Conservation (phyloP, 2,329 filamentous ascomycete species). For the Pestalotiopsis sp. region DNA sequence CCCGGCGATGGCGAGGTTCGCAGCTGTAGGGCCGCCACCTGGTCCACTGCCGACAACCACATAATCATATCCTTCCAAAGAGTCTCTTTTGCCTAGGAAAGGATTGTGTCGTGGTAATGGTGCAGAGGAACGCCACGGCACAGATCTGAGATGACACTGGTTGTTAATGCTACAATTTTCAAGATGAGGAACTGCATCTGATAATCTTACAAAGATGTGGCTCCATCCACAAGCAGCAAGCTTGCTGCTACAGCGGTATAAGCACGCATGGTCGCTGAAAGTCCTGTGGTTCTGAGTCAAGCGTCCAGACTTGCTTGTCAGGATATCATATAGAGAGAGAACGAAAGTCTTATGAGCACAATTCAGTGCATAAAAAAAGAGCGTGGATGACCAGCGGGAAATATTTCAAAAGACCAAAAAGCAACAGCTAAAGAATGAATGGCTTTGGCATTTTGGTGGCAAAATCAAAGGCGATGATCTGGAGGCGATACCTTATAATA, state of each 20-base stretch:
- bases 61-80: slow-evolving; percentile 38
- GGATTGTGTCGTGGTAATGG: not conserved
- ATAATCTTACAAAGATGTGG: not conserved
- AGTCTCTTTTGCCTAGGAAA: not conserved
- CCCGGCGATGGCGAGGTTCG: slow-evolving; percentile 53
- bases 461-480: not conserved
- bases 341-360: not conserved
- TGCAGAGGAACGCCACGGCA: not conserved
- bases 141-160: not conserved
- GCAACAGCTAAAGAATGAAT: not conserved
- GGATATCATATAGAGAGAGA: not conserved
- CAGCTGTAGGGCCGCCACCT: slow-evolving; percentile 53
- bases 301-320: not conserved
- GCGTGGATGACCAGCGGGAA: not conserved
- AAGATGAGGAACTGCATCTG: not conserved
- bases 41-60: slow-evolving; percentile 54
- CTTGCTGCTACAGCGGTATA: not conserved
- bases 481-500: not conserved
- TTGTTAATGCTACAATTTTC: not conserved
- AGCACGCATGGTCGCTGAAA: not conserved
- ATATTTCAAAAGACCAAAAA: not conserved
- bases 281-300: not conserved
- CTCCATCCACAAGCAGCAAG: not conserved
- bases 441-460: not conserved
- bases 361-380: not conserved